phyloP scores from a whole-genome alignment of 257 asterid genomes.

The Voacanga thouarsii region DNA sequence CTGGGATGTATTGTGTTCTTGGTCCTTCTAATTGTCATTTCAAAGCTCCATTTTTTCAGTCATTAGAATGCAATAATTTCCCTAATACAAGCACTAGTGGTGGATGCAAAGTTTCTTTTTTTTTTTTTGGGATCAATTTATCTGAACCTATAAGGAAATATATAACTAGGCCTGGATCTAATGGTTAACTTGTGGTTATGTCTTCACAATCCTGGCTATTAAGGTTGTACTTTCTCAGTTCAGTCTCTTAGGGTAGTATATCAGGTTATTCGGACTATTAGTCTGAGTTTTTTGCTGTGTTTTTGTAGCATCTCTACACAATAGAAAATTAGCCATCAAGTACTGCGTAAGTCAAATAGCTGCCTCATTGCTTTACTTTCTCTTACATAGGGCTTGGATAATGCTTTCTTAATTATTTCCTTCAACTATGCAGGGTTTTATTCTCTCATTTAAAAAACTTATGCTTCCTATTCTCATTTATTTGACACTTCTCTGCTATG shows the following conservation, averaged over 20 bases:
- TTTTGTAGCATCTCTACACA: neutral
- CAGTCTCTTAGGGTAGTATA: neutral
- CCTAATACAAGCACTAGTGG: neutral
- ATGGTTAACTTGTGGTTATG: neutral
- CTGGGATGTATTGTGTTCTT: neutral
- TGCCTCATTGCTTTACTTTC: neutral
- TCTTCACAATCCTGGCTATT: neutral
- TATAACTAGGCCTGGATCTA: too few species aligned
- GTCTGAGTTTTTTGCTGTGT: neutral
- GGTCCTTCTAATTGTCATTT: neutral
- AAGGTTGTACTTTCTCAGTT: neutral
- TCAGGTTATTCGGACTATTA: neutral
- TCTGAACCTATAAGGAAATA: neutral
- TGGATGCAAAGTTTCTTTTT: neutral
- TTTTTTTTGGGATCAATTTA: neutral
- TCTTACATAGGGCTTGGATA: neutral
- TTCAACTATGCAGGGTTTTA: neutral
- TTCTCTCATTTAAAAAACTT: neutral
- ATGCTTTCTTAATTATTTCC: neutral
- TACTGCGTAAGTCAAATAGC: neutral
- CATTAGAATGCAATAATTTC: neutral
- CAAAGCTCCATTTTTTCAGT: neutral
- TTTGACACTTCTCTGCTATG: neutral
- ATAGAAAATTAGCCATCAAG: neutral
- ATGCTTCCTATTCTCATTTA: neutral